These are phyloP conservation scores for Pichia ethanolica DNA, from an alignment of 805 yeast species.

Conservation along the genomic window DNA sequence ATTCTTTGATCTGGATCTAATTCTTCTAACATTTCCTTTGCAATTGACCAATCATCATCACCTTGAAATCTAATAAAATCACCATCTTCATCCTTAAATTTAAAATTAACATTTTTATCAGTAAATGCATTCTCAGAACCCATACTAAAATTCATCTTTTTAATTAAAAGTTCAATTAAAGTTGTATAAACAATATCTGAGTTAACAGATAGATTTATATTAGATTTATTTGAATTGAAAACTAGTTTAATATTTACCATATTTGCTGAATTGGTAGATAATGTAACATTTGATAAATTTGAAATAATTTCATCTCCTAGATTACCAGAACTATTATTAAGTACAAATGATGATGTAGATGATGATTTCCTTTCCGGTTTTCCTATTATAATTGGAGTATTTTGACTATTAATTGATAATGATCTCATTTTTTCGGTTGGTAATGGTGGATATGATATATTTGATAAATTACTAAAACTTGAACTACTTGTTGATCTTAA, in stretches of 20 bases:
- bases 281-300: constrained; percentile 14
- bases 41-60: constrained; percentile 84
- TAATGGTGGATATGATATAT: constrained; percentile 19
- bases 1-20: constrained; percentile 37
- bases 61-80: constrained; percentile 81
- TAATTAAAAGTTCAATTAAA: constrained; percentile 37
- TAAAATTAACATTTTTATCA: constrained; percentile 21
- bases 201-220: constrained; percentile 62
- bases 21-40: constrained; percentile 60
- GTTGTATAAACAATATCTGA: constrained; percentile 15
- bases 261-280: constrained; percentile 6
- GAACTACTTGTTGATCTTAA: constrained; percentile 23
- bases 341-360: constrained; percentile 2
- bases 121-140: constrained; percentile 34
- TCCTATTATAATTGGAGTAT: neutral
- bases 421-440: constrained; percentile 27
- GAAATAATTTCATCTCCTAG: constrained; percentile 10
- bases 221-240: constrained; percentile 37
- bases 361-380: constrained; percentile 7
- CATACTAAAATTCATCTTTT: constrained; percentile 50
- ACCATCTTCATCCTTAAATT: constrained; percentile 89
- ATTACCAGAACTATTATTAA: neutral
- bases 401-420: constrained; percentile 19
- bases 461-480: constrained; percentile 13
- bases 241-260: constrained; percentile 23